A percentile compares a stretch with the other conserved stretches of the same genome.
Evolutionary conservation across 257 asterid genomes (phyloP).

Genomic region (Solanum tarapatanum): DNA sequence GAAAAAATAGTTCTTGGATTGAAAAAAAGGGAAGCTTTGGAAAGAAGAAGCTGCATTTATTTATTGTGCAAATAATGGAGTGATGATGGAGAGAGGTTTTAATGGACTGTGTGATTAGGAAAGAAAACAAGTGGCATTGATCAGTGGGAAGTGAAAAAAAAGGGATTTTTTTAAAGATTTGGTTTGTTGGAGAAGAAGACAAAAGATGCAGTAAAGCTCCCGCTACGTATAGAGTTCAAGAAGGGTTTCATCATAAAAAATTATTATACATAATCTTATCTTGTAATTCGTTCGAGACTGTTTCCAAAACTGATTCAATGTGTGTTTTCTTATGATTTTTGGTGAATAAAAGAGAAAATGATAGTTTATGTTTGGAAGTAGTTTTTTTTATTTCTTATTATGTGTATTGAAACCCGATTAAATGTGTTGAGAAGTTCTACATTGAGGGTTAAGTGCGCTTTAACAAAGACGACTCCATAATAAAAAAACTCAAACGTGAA

Average conservation of each 20-base stretch:
- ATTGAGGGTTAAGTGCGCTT: too few species aligned
- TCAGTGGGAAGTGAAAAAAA: neutral
- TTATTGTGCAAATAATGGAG: neutral
- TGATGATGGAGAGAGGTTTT: neutral
- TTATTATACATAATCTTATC: too few species aligned
- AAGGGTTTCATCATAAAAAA: rapidly evolving
- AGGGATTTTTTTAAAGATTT: neutral
- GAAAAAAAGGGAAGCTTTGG: constrained; percentile 5
- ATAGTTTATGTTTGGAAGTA: too few species aligned
- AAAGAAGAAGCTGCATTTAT: constrained; percentile 22
- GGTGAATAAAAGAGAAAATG: neutral
- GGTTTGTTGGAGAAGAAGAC: neutral
- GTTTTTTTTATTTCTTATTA: neutral
- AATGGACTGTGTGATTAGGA: neutral
- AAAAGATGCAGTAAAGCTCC: neutral
- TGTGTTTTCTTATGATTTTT: too few species aligned
- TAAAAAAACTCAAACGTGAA: rapidly evolving
- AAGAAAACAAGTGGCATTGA: neutral
- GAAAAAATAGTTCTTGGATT: constrained; percentile 24
- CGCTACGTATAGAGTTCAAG: neutral
- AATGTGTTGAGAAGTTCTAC: rapidly evolving
- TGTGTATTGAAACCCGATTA: too few species aligned
- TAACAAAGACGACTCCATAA: too few species aligned
- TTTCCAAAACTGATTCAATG: neutral
- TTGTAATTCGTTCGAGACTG: too few species aligned